Base-by-base conservation (phyloP, 805 yeast species). In the Barnettozyma sp. region DNA sequence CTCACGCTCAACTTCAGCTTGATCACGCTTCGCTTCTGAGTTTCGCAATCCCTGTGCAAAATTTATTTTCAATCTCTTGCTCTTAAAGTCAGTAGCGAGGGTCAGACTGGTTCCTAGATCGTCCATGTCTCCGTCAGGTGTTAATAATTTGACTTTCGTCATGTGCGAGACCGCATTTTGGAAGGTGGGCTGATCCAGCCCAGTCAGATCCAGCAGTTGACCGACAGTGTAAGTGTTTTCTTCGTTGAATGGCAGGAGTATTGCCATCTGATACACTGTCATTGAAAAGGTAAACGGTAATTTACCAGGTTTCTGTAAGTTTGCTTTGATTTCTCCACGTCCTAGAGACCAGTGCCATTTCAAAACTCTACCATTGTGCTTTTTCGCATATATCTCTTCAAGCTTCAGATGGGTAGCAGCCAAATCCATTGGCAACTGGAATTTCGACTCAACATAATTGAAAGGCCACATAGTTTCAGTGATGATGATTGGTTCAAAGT, bases 291-390 rank as follows among this genome's bases (percentile, higher is more conserved):
- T 65, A 52, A 81, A 84, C 32, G 95, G 87, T 5, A 88, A 82
- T 54, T 78, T 80, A 6, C 88, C 88, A 24, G 82, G 78, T 47
- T 80, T 79, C 6, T 90, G 73, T 43, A 87, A 70, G 54, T 85
- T 82, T 9, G 94, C 95, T 59, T 80, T 83, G 39, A 92, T 62
- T 57, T 92, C 99, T 41, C 94, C 92, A 58, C 90, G 82, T 31
- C 94, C 85, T 55, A 85, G 76, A 50, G 86, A 82, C 97, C 97
- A 92, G 41, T 90, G 71, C 99, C 99, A 92, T 54, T 84, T 82
- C 49, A 92, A 71, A 45, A 85, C 78, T 59, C 97, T 73, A 10
- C 97, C 97, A 43, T 68, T 74, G 59, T 90, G 97, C 50, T 82
- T 80, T 23, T 68, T 64, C 28, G 73, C 68, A 58, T 90, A 94